Conservation (phyloP, 345 rosid species). For the Firmiana major region DNA sequence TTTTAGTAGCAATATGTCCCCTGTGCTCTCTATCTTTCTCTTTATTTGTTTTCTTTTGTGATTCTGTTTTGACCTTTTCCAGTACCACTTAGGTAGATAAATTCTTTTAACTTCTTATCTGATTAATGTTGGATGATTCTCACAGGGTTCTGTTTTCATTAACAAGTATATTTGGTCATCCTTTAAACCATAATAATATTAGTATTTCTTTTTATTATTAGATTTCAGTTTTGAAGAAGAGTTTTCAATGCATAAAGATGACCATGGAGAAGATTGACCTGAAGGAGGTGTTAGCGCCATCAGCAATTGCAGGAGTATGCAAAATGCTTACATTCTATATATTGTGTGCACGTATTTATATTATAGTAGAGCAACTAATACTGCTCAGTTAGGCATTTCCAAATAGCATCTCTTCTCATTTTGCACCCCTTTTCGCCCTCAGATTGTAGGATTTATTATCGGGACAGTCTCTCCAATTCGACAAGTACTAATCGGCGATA, state of each 20-base stretch:
- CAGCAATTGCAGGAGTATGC: conserved; percentile 52
- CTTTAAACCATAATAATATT: conserved; percentile 8
- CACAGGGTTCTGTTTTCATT: too few relatives aligned
- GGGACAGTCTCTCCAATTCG: conserved; percentile 36
- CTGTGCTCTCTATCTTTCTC: too few relatives aligned
- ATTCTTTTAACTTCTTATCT: too few relatives aligned
- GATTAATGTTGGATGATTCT: too few relatives aligned
- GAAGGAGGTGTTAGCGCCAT: conserved; percentile 51
- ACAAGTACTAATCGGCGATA: conserved; percentile 28
- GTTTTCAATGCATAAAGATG: conserved; percentile 16
- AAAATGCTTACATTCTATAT: not conserved
- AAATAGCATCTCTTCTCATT: not conserved
- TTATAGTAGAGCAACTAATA: too few relatives aligned
- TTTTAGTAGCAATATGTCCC: too few relatives aligned
- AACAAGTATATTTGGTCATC: too few relatives aligned
- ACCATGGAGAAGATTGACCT: conserved; percentile 31
- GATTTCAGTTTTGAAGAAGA: conserved; percentile 28
- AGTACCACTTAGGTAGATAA: too few relatives aligned
- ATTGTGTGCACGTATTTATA: not conserved
- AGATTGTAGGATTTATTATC: conserved; percentile 39
- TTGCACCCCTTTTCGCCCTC: not conserved
- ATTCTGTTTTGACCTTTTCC: too few relatives aligned
- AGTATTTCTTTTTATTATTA: not conserved
- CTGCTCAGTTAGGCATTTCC: not conserved
- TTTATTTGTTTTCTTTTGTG: too few relatives aligned